phyloP scores from a whole-genome alignment of 768 basidiomycete genomes.

The Pleurotus platypus region DNA sequence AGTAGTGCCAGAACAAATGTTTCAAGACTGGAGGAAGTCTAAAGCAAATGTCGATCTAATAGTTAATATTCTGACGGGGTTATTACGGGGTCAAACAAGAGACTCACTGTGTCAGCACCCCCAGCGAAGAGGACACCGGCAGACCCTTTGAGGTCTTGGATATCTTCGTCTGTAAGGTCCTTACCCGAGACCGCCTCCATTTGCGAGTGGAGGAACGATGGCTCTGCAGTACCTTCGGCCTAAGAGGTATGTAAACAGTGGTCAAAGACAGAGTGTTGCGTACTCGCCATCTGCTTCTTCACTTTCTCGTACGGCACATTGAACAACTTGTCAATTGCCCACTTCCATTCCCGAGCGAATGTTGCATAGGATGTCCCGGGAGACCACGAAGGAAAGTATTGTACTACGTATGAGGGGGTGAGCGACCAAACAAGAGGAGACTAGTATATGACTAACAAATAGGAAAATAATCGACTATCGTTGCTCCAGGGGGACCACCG shows the following conservation, averaged over 20 bases:
- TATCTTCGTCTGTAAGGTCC: neutral
- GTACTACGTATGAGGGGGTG: constrained; percentile 20
- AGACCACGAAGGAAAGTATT: constrained; percentile 34
- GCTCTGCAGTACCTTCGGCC: constrained; percentile 13
- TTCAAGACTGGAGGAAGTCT: constrained; percentile 10
- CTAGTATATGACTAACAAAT: constrained; percentile 14
- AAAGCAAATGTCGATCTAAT: neutral
- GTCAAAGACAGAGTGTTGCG: neutral
- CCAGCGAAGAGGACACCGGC: constrained; percentile 31
- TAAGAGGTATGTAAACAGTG: neutral
- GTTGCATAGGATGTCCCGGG: constrained; percentile 33
- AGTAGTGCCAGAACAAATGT: constrained; percentile 25
- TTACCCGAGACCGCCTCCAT: constrained; percentile 8
- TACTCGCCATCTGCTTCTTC: constrained; percentile 21
- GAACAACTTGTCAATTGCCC: constrained; percentile 23
- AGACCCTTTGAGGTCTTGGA: constrained; percentile 18
- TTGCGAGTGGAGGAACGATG: constrained; percentile 11
- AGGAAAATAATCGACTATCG: constrained; percentile 20
- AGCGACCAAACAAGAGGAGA: constrained; percentile 1
- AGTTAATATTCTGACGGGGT: neutral
- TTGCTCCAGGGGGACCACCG: constrained; percentile 14
- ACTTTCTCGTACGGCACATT: constrained; percentile 27
- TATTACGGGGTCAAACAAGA: neutral
- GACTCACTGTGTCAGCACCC: constrained; percentile 30
- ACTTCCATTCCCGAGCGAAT: constrained; percentile 27